Evolutionary conservation across 1,139 yeast genomes (phyloP).

Genomic region (Pneumocystis sp.): DNA sequence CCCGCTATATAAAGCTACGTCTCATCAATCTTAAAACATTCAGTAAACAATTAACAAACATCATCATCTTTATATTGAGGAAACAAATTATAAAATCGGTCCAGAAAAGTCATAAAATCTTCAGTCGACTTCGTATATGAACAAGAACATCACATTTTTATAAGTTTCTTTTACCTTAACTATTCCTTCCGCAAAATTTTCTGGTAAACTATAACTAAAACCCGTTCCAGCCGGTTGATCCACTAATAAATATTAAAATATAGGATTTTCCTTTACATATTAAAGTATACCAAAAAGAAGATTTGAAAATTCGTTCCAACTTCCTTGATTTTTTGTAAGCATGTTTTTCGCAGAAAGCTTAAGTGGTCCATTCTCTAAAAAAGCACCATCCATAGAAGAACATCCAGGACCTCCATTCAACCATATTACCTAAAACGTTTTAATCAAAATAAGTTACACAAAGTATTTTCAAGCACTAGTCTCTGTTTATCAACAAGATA

Average conservation of each 20-base stretch:
- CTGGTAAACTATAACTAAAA: conserved; percentile 43
- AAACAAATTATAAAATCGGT: conserved; percentile 51
- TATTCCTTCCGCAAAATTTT: conserved; percentile 44
- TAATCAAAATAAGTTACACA: conserved; percentile 11
- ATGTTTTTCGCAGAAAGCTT: conserved; percentile 38
- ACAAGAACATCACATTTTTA: neutral
- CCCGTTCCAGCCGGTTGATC: conserved; percentile 98
- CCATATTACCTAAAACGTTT: conserved; percentile 38
- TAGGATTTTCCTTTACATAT: neutral
- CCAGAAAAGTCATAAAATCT: conserved; percentile 52
- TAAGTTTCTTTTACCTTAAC: conserved; percentile 19
- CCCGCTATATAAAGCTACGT: conserved; percentile 57
- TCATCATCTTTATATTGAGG: conserved; percentile 58
- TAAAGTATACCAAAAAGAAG: conserved; percentile 35
- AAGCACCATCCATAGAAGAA: conserved; percentile 93
- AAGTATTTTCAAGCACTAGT: conserved; percentile 16
- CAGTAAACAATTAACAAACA: neutral
- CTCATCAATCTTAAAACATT: neutral
- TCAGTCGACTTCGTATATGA: conserved; percentile 26
- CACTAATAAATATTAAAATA: conserved; percentile 23
- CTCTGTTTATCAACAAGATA: conserved; percentile 20
- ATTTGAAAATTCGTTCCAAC: conserved; percentile 75
- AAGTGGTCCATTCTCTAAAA: conserved; percentile 85
- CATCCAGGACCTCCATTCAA: conserved; percentile 86
- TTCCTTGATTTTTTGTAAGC: conserved; percentile 44